These are phyloP conservation scores for Phaeosphaeria sp. DNA, from an alignment of 2,329 filamentous ascomycete genomes.

Conservation along the genomic window DNA sequence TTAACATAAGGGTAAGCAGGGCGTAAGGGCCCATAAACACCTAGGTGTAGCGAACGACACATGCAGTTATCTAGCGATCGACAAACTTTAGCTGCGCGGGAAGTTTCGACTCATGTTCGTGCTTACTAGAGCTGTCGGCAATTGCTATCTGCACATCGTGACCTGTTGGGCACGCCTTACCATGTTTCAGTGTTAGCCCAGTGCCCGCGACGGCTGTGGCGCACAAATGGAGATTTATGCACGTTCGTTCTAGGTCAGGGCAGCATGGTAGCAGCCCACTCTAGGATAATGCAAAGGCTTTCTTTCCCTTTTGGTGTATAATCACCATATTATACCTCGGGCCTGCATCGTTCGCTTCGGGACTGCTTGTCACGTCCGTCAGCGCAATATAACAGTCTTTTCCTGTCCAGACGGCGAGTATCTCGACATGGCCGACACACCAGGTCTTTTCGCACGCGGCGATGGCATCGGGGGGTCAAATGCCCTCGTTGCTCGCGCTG, in stretches of 20 bases:
- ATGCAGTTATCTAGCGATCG: neutral
- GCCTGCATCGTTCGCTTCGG: neutral
- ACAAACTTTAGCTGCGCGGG: neutral
- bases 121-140: neutral
- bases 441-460: neutral
- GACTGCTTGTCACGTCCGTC: neutral
- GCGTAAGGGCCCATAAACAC: too few relatives aligned
- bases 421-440: conserved; percentile 10
- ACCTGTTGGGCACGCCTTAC: neutral
- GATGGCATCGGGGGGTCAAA: conserved; percentile 5
- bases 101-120: neutral
- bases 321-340: neutral
- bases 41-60: neutral
- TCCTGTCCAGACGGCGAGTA: neutral
- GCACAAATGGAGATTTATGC: neutral
- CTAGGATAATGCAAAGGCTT: neutral
- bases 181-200: too few relatives aligned
- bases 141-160: neutral
- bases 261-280: neutral
- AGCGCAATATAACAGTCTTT: neutral
- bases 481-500: conserved; percentile 29
- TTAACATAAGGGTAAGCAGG: too few relatives aligned
- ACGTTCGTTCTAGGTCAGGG: neutral
- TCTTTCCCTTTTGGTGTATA: neutral
- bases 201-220: neutral